Percentiles rank a stretch among this genome's conserved stretches.
Evolutionary conservation across 139 green algal genomes (phyloP).

Genomic region (Trebouxia sp.): DNA sequence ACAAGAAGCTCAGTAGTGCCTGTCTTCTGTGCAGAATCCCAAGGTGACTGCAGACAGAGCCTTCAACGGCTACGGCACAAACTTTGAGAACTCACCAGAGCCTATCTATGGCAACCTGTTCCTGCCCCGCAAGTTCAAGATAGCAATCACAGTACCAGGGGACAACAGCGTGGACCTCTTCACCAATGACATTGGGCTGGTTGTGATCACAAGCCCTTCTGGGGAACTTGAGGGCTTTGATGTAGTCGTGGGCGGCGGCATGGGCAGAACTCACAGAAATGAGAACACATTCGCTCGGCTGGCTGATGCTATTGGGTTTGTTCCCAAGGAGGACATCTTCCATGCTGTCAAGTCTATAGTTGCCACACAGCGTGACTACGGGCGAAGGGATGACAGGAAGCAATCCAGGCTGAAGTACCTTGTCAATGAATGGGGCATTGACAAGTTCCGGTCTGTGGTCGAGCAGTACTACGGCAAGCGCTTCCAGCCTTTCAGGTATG

Average conservation of each 20-base stretch:
- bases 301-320: conserved; percentile 90
- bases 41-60: conserved; percentile 82
- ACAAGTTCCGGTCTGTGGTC: conserved; percentile 89
- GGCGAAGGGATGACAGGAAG: conserved; percentile 94
- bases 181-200: conserved; percentile 93
- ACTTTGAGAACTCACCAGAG: conserved; percentile 93
- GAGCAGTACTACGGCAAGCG: conserved; percentile 99
- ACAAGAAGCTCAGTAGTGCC: background rate
- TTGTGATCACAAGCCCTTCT: conserved; percentile 80
- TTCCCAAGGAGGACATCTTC: conserved; percentile 94
- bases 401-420: conserved; percentile 99
- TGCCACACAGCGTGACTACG: conserved; percentile 95
- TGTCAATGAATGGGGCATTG: conserved; percentile 93
- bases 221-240: conserved; percentile 89
- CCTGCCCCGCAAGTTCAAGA: conserved; percentile 99
- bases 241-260: conserved; percentile 92
- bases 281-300: conserved; percentile 90
- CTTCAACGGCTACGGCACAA: conserved; percentile 94
- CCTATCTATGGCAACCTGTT: conserved; percentile 97
- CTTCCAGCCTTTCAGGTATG: conserved; percentile 77
- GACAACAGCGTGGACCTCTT: conserved; percentile 97
- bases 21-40: conserved; percentile 64
- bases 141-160: conserved; percentile 81
- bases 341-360: conserved; percentile 96
- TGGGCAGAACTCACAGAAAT: conserved; percentile 89